Conservation (phyloP, 148 eudicot species). For the Rhododendron mucronatum region DNA sequence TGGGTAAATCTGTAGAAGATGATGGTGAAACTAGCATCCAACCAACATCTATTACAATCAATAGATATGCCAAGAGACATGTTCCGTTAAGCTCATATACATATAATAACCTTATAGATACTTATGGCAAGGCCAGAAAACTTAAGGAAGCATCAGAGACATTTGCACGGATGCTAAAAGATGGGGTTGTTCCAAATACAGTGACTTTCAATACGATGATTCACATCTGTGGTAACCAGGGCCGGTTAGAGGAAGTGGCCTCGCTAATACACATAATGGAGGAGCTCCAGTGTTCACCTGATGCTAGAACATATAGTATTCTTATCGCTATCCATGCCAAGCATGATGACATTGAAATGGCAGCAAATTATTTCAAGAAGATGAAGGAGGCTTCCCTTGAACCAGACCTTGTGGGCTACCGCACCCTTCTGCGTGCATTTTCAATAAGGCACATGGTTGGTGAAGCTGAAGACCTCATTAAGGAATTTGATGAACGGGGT, state of each 20-base stretch:
- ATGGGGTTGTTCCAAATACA: slow-evolving; percentile 63
- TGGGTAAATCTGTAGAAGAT: slow-evolving; percentile 15
- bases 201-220: slow-evolving; percentile 89
- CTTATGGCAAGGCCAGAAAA: slow-evolving; percentile 82
- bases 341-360: slow-evolving; percentile 60
- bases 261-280: slow-evolving; percentile 64
- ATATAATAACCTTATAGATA: slow-evolving; percentile 83
- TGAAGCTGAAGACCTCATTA: slow-evolving; percentile 68
- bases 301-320: slow-evolving; percentile 85
- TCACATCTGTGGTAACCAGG: slow-evolving; percentile 69
- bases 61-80: slow-evolving; percentile 26
- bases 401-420: slow-evolving; percentile 79
- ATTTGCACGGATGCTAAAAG: slow-evolving; percentile 56
- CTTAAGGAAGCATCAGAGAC: slow-evolving; percentile 64
- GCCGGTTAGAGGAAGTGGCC: slow-evolving; percentile 56
- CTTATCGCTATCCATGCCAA: slow-evolving; percentile 74
- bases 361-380: slow-evolving; percentile 49
- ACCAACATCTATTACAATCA: not conserved
- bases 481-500: slow-evolving; percentile 69
- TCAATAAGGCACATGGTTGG: slow-evolving; percentile 75
- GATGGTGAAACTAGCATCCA: slow-evolving; percentile 9
- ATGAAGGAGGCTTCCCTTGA: slow-evolving; percentile 70
- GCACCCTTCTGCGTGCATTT: slow-evolving; percentile 81
- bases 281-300: slow-evolving; percentile 55
- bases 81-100: slow-evolving; percentile 63